Evolutionary conservation across 768 basidiomycete species (phyloP).

Genomic region (Butyriboletus loyo): DNA sequence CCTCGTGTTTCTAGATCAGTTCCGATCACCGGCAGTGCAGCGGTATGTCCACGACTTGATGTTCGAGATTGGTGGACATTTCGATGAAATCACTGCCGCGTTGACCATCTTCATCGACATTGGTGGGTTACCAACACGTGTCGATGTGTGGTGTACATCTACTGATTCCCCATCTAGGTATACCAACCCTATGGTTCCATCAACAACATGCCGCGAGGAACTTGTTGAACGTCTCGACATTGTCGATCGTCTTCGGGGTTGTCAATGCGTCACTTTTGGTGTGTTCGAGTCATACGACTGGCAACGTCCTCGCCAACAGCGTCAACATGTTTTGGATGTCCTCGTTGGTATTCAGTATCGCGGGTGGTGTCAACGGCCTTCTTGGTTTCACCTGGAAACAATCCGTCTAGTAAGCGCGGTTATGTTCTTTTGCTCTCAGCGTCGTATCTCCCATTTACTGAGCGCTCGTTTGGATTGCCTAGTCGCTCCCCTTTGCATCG

Average conservation of each 20-base stretch:
- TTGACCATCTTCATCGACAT: constrained; percentile 50
- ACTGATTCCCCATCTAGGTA: constrained; percentile 31
- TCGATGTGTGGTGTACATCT: neutral
- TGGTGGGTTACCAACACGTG: constrained; percentile 30
- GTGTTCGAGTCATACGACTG: constrained; percentile 36
- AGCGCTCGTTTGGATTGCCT: neutral
- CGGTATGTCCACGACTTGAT: constrained; percentile 49
- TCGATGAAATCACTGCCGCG: constrained; percentile 46
- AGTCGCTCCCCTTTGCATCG: constrained; percentile 50
- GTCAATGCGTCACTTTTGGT: constrained; percentile 49
- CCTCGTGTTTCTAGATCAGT: constrained; percentile 38
- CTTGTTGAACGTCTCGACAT: constrained; percentile 47
- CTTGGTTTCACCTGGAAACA: constrained; percentile 54
- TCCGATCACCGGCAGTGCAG: constrained; percentile 48
- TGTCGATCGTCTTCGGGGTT: constrained; percentile 54
- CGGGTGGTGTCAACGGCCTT: constrained; percentile 49
- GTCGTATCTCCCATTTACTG: neutral
- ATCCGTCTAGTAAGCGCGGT: constrained; percentile 44
- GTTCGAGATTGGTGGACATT: constrained; percentile 47
- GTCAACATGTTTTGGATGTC: constrained; percentile 56
- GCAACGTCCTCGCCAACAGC: constrained; percentile 30
- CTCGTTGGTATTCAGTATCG: constrained; percentile 51
- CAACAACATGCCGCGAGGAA: constrained; percentile 48
- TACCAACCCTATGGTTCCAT: constrained; percentile 51
- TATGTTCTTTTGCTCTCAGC: neutral